phyloP scores from a whole-genome alignment of 2,329 filamentous ascomycete genomes.

The Beauveria australis region DNA sequence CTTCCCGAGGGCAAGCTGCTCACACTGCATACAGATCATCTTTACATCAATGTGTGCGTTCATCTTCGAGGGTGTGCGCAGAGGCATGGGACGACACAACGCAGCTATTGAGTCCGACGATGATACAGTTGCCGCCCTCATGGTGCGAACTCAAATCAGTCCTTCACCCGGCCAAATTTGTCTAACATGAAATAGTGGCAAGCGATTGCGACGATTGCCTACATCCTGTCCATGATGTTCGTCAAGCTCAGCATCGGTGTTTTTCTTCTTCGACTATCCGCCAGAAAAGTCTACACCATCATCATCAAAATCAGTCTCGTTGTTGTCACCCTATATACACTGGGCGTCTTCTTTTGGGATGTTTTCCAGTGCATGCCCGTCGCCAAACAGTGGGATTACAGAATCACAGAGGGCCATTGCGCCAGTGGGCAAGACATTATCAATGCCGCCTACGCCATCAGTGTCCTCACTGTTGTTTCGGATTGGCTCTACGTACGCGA shows the following conservation, averaged over 20 bases:
- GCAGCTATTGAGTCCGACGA: constrained; percentile 30
- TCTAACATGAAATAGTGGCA: constrained; percentile 32
- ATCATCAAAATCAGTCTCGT: constrained; percentile 37
- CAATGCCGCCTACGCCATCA: constrained; percentile 42
- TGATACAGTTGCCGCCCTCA: constrained; percentile 36
- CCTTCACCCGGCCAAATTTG: neutral
- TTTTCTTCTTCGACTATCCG: constrained; percentile 41
- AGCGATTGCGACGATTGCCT: constrained; percentile 41
- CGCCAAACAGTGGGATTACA: constrained; percentile 44
- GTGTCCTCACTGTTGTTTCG: constrained; percentile 43
- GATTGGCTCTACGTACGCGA: constrained; percentile 43
- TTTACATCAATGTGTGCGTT: constrained; percentile 41
- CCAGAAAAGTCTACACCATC: constrained; percentile 37
- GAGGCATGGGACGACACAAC: constrained; percentile 41
- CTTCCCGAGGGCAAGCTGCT: neutral
- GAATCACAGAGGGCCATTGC: constrained; percentile 34
- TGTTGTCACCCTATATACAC: constrained; percentile 38
- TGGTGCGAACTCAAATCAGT: constrained; percentile 23
- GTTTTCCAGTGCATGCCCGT: constrained; percentile 43
- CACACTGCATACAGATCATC: constrained; percentile 24
- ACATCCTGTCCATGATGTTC: constrained; percentile 47
- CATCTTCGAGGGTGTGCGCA: constrained; percentile 33
- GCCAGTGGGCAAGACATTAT: constrained; percentile 36
- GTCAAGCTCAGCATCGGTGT: constrained; percentile 48
- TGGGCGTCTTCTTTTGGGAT: constrained; percentile 44